These are phyloP conservation scores for Ramalina peruviana DNA, from an alignment of 495 filamentous ascomycete species.

Conservation along the genomic window DNA sequence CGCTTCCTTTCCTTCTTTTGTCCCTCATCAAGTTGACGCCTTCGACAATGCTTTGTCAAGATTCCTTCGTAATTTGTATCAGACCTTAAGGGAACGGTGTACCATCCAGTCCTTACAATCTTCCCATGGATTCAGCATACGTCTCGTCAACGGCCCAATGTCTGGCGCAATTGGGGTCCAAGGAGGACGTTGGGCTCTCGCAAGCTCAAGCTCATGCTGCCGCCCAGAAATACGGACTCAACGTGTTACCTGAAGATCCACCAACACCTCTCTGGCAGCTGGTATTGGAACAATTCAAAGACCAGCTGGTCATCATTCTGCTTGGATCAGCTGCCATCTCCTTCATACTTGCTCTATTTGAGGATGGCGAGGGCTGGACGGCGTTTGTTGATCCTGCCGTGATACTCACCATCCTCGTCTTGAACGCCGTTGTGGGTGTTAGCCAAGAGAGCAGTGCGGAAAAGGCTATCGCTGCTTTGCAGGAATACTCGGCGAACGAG, in stretches of 20 bases:
- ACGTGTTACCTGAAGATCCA: constrained; percentile 89
- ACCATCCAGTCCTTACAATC: not conserved
- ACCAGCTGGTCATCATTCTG: constrained; percentile 93
- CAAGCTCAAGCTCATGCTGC: constrained; percentile 49
- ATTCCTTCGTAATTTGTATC: not conserved
- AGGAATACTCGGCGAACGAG: constrained; percentile 98
- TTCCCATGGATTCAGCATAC: constrained; percentile 69
- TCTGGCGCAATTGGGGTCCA: constrained; percentile 56
- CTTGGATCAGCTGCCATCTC: constrained; percentile 88
- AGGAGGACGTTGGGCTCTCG: constrained; percentile 52
- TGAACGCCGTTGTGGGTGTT: constrained; percentile 94
- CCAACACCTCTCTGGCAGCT: constrained; percentile 96
- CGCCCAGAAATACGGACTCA: constrained; percentile 61
- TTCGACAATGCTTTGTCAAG: not conserved
- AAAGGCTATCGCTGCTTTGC: constrained; percentile 94
- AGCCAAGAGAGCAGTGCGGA: constrained; percentile 98
- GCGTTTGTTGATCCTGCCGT: constrained; percentile 98
- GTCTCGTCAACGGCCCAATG: constrained; percentile 51
- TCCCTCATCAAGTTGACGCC: no score
- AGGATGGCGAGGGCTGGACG: constrained; percentile 84
- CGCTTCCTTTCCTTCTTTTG: no score
- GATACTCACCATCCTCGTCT: constrained; percentile 93
- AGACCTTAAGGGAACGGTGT: not conserved
- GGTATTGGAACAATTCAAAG: constrained; percentile 97
- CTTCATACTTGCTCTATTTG: constrained; percentile 85